Evolutionary conservation across 2,329 filamentous ascomycete genomes (phyloP).

Genomic region (Pseudogymnoascus sp.): DNA sequence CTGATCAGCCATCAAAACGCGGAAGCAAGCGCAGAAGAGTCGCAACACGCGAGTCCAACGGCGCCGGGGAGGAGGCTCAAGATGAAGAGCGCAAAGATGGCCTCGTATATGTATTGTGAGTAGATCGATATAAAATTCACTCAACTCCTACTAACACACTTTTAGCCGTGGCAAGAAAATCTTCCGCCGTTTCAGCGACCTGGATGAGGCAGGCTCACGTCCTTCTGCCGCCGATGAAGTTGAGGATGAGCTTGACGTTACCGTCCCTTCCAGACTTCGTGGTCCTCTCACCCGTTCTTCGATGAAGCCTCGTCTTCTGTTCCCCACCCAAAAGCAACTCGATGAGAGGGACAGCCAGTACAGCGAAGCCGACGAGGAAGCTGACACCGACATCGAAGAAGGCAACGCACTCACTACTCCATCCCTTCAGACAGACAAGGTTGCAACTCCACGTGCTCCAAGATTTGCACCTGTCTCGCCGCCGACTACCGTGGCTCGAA

Average conservation of each 20-base stretch:
- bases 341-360: conserved; percentile 32
- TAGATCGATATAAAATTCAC: conserved; percentile 24
- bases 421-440: conserved; percentile 9
- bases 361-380: conserved; percentile 50
- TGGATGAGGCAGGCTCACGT: conserved; percentile 23
- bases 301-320: conserved; percentile 65
- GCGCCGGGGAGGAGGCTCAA: conserved; percentile 22
- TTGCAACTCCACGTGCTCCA: conserved; percentile 45
- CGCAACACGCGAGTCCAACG: conserved; percentile 25
- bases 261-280: conserved; percentile 27
- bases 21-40: conserved; percentile 48
- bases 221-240: conserved; percentile 19
- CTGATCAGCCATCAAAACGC: conserved; percentile 37
- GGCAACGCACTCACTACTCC: conserved; percentile 20
- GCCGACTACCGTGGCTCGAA: conserved; percentile 48
- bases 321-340: conserved; percentile 40
- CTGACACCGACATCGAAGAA: conserved; percentile 42
- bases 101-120: conserved; percentile 70
- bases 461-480: conserved; percentile 52
- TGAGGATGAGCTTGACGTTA: conserved; percentile 29
- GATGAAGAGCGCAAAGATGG: conserved; percentile 60
- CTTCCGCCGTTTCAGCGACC: conserved; percentile 50
- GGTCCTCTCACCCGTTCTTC: conserved; percentile 56
- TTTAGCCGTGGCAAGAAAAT: conserved; percentile 69
- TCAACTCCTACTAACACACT: conserved; percentile 23